Evolutionary conservation across 2,329 filamentous ascomycete species (phyloP), one percentile per base, ranked within the genome.

Genomic region (Sporothrix curviconia): DNA sequence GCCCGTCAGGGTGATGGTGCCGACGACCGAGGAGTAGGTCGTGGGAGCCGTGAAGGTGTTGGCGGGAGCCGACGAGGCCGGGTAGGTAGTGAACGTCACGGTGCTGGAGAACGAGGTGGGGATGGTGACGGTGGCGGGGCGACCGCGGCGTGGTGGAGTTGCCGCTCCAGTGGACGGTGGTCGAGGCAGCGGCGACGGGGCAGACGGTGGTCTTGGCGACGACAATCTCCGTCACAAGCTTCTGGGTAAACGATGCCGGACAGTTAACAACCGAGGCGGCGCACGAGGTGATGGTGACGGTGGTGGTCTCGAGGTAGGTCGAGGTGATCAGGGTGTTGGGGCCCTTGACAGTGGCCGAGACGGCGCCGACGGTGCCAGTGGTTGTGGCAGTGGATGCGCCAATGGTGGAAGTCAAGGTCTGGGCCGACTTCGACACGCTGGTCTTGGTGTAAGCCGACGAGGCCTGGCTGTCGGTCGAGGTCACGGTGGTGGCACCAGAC

Each of bases 211-310:
- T 66, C 60, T 61, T 62, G 49, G 60, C 57, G 34, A 61, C 50
- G 28, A 65, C 60, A 32, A 65, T 58, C n/a, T 61, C 61, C 22
- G 67, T 67, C 43, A 68, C 63, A 22, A 68, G 44, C 61, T 67
- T 63, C 60, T 67, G 65, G 43, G 66, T 68, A 60, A 66, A 66
- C 42, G 59, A 62, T 55, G 64, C 64, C 44, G 66, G 66, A 64
- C 67, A 69, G 65, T 69, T 68, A 59, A 62, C 60, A 34, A 69
- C 66, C 3, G 61, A 62, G 32, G 63, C 66, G 3, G 63, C 65
- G 55, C 66, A 69, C 25, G 63, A 65, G 30, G 66, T 69, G 61
- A 69, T 64, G 58, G 67, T 69, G 57, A 66, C 63, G 32, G 60
- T 62, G 51, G 55, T 55, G 42, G 67, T 69, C 56, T 59, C 56